phyloP scores from a whole-genome alignment of 78 protist species.

The Capsaspora owczarzaki region DNA sequence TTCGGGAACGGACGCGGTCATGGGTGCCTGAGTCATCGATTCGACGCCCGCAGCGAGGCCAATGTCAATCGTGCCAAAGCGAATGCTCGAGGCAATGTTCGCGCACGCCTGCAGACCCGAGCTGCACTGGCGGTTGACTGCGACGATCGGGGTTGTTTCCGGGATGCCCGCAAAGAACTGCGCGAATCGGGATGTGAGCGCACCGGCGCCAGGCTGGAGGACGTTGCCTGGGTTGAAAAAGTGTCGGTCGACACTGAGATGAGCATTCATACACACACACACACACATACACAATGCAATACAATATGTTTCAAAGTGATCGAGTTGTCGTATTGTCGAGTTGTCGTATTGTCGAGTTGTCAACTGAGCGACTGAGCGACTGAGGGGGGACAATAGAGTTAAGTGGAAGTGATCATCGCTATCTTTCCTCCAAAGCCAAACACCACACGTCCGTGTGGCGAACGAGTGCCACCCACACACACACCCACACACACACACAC shows the following conservation, averaged over 20 bases:
- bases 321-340: too few species aligned
- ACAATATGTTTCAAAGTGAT: background rate
- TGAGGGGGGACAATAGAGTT: too few species aligned
- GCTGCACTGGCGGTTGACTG: conserved; percentile 73
- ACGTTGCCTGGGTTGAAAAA: background rate
- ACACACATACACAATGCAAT: too few species aligned
- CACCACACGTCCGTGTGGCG: too few species aligned
- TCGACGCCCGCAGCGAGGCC: conserved; percentile 89
- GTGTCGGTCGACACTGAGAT: background rate
- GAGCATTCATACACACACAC: background rate
- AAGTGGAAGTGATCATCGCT: too few species aligned
- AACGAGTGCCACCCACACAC: too few species aligned
- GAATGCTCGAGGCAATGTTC: conserved; percentile 59
- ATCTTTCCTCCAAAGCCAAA: too few species aligned
- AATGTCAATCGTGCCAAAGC: conserved; percentile 48
- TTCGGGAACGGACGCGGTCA: too few species aligned
- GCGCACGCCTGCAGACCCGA: conserved; percentile 84
- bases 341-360: too few species aligned
- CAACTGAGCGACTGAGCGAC: too few species aligned
- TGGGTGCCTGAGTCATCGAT: conserved; percentile 41
- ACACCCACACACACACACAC: too few species aligned
- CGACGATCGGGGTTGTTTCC: conserved; percentile 38
- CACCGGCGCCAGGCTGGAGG: conserved; percentile 29
- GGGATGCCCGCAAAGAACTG: conserved; percentile 57
- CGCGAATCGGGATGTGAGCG: conserved; percentile 48